phyloP scores from a whole-genome alignment of 176 grass and related monocot species.

The Carex cristatella region DNA sequence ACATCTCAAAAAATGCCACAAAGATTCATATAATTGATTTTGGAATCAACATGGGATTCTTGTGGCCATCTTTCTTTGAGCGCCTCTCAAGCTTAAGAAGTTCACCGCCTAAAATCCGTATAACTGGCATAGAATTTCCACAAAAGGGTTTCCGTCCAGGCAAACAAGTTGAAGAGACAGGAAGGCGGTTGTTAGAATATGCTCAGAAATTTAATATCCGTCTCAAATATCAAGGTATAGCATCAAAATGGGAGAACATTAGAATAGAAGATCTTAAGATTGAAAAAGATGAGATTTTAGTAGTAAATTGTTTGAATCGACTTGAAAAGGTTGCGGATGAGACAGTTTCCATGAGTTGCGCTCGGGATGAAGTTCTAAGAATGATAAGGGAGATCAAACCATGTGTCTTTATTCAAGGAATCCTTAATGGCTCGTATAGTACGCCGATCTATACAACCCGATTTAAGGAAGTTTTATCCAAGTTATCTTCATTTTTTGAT shows the following conservation, averaged over 20 bases:
- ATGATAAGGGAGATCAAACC: conserved; percentile 51
- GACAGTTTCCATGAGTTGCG: conserved; percentile 28
- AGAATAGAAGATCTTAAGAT: conserved; percentile 45
- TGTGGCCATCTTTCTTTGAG: conserved; percentile 53
- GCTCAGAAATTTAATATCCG: conserved; percentile 51
- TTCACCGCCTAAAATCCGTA: conserved; percentile 32
- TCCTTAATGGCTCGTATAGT: conserved; percentile 36
- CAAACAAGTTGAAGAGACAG: conserved; percentile 44
- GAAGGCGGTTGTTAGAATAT: conserved; percentile 44
- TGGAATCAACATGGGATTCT: conserved; percentile 48
- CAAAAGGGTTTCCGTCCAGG: conserved; percentile 35
- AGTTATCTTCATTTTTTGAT: conserved; percentile 50
- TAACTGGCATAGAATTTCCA: conserved; percentile 48
- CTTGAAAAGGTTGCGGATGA: conserved; percentile 41
- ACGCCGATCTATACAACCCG: conserved; percentile 39
- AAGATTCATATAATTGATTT: conserved; percentile 60
- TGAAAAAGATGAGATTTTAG: conserved; percentile 40
- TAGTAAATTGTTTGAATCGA: conserved; percentile 41
- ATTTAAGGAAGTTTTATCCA: conserved; percentile 42
- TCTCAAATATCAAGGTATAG: conserved; percentile 52
- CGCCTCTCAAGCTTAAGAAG: conserved; percentile 19
- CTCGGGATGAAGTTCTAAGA: conserved; percentile 46
- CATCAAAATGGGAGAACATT: conserved; percentile 49
- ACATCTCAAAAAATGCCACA: conserved; percentile 16
- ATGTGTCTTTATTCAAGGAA: conserved; percentile 43